Evolutionary conservation across 768 basidiomycete species (phyloP).

Genomic region (Xerocomus potaroensis): DNA sequence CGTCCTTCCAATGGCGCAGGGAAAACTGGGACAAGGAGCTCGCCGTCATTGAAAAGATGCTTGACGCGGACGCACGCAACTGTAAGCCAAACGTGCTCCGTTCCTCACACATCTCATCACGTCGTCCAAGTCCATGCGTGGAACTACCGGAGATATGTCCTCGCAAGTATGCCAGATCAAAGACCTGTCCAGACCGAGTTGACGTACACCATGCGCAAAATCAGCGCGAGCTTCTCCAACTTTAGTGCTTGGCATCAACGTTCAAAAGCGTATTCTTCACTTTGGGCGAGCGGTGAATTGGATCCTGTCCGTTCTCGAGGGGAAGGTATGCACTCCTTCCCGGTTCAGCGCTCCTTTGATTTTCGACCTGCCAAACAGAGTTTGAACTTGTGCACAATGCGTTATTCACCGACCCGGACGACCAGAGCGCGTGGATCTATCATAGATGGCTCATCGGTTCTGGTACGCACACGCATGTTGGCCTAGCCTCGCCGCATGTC

Average conservation of each 20-base stretch:
- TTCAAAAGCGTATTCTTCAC: constrained; percentile 65
- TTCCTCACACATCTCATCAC: constrained; percentile 4
- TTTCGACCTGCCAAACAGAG: constrained; percentile 45
- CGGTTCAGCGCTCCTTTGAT: not conserved
- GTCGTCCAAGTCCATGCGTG: constrained; percentile 88
- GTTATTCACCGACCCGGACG: constrained; percentile 93
- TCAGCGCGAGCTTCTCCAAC: constrained; percentile 92
- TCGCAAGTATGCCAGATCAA: constrained; percentile 61
- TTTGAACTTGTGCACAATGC: constrained; percentile 91
- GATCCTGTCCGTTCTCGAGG: constrained; percentile 56
- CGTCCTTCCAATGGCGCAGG: constrained; percentile 66
- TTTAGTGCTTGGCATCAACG: constrained; percentile 99
- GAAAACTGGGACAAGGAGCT: constrained; percentile 83
- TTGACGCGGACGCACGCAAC: constrained; percentile 87
- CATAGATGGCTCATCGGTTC: constrained; percentile 94
- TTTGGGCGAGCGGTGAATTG: constrained; percentile 60
- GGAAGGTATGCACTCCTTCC: constrained; percentile 47
- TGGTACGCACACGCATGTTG: constrained; percentile 43
- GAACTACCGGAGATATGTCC: constrained; percentile 87
- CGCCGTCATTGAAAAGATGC: constrained; percentile 86
- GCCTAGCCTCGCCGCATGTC: not conserved
- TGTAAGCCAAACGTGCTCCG: constrained; percentile 49
- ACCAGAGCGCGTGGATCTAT: constrained; percentile 98
- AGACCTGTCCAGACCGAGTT: constrained; percentile 65
- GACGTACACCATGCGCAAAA: constrained; percentile 83